These are phyloP conservation scores for Gymnopus androsaceus DNA, from an alignment of 1,284 basidiomycete genomes.

Conservation along the genomic window DNA sequence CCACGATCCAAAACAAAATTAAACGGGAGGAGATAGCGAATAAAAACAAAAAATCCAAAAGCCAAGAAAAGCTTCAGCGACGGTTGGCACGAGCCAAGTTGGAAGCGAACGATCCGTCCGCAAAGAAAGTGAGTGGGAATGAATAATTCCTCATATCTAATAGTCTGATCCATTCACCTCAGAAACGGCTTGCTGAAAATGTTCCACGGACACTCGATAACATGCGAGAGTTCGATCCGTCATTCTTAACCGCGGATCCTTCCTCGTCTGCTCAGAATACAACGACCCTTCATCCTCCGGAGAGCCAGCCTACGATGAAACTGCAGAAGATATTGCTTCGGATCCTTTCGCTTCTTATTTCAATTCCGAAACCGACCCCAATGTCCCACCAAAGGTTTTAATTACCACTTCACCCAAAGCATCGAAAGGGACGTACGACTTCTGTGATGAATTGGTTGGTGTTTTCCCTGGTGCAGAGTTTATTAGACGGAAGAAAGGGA, in stretches of 20 bases:
- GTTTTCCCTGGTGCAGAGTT: slow-evolving; percentile 96
- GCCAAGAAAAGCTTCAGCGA: slow-evolving; percentile 79
- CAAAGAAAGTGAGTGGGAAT: slow-evolving; percentile 63
- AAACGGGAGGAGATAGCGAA: slow-evolving; percentile 78
- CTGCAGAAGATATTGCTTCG: slow-evolving; percentile 65
- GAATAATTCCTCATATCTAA: not conserved
- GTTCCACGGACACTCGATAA: slow-evolving; percentile 93
- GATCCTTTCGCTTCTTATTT: slow-evolving; percentile 78
- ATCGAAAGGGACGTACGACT: slow-evolving; percentile 81
- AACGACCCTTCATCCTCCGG: slow-evolving; percentile 33
- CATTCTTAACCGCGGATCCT: slow-evolving; percentile 75
- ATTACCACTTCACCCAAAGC: slow-evolving; percentile 91
- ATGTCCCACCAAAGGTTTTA: slow-evolving; percentile 79
- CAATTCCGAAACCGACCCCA: slow-evolving; percentile 62
- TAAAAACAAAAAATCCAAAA: slow-evolving; percentile 80
- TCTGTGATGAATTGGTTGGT: slow-evolving; percentile 89
- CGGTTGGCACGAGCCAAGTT: slow-evolving; percentile 74
- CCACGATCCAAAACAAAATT: slow-evolving; percentile 79
- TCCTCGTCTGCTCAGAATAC: slow-evolving; percentile 38
- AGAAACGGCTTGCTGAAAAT: slow-evolving; percentile 86
- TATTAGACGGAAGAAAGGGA: slow-evolving; percentile 86
- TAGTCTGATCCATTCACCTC: not conserved
- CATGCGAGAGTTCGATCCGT: slow-evolving; percentile 87
- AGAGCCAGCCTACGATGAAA: slow-evolving; percentile 48
- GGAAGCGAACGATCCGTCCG: slow-evolving; percentile 69